Conservation (phyloP, 2,329 filamentous ascomycete species). For the Phyllosticta citrichinensis region DNA sequence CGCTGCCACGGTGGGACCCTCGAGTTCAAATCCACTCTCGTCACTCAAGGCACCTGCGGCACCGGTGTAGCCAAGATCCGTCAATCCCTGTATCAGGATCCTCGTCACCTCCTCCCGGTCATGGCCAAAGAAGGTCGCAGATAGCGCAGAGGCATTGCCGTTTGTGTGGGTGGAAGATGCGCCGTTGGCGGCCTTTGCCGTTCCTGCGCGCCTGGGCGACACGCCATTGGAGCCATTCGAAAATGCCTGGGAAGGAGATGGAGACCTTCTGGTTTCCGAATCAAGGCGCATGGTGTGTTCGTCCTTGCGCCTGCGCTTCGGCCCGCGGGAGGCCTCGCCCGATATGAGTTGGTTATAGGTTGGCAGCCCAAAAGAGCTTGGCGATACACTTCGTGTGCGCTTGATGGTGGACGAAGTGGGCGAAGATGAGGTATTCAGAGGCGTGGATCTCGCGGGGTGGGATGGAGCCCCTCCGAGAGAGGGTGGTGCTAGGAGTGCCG, state of each 20-base stretch:
- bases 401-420: constrained; percentile 14
- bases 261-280: constrained; percentile 30
- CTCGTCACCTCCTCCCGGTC: constrained; percentile 87
- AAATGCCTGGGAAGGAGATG: constrained; percentile 26
- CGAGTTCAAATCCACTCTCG: constrained; percentile 80
- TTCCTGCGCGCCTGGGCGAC: constrained; percentile 20
- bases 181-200: constrained; percentile 32
- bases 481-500: constrained; percentile 24
- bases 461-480: constrained; percentile 16
- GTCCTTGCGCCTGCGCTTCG: constrained; percentile 34
- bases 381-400: constrained; percentile 25
- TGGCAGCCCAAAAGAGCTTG: constrained; percentile 18
- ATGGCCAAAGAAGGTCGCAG: constrained; percentile 64
- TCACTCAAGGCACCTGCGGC: constrained; percentile 65
- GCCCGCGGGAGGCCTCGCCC: constrained; percentile 25
- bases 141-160: constrained; percentile 24
- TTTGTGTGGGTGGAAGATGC: constrained; percentile 28
- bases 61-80: constrained; percentile 74
- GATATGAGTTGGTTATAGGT: constrained; percentile 13
- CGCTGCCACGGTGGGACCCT: constrained; percentile 74
- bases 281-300: constrained; percentile 35
- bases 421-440: constrained; percentile 14
- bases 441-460: constrained; percentile 13
- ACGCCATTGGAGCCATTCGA: constrained; percentile 31
- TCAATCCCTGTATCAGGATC: constrained; percentile 81